Evolutionary conservation across 2,329 filamentous ascomycete species (phyloP), one percentile per base, ranked within the genome.

Genomic region (Aspergillus sp.): DNA sequence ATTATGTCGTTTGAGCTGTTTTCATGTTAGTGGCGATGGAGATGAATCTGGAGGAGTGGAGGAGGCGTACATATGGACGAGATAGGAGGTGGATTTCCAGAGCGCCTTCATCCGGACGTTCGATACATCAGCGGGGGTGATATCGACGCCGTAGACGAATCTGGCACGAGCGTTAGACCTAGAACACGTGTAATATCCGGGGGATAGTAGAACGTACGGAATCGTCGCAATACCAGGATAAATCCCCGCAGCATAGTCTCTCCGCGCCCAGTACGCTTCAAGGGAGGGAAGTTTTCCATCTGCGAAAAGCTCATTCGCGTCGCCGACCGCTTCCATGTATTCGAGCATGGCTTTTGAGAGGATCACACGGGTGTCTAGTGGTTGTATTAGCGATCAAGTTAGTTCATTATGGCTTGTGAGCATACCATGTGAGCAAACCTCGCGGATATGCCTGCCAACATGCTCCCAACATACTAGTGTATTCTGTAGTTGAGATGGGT

Each of bases 141-240:
- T 19, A 25, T 64, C 52, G 17, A 61, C 41, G 1, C 45, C 55
- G 43, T 61, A 57, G 15, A 57, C 54, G 22, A 64, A 64, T 3
- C 62, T 57, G 17, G 19, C 13, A 48, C 19, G 3, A 28, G 8
- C 7, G 13, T 23, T 15, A 23, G 22, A 3, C 25, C 5, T 4
- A 25, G 2, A 4, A 13, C 22, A 11, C 22, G 13, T 28, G 5
- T 4, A 8, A 23, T 15, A 4, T 8, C 4, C 22, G 25, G 4
- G 19, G 17, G 11, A 19, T 1, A 2, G 7, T 17, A 34, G 3
- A 19, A 61, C 51, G 9, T 45, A 62, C 59, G 62, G 62, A 17
- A 64, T 64, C 4, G 62, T 64, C n/a, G 62, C 59, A 6, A 64
- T 64, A 11, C 53, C 59, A 11, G 55, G 53, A 50, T 61, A 54